Evolutionary conservation across 208 protist species (phyloP), one percentile per base, ranked within the genome.

Genomic region (Leishmania martiniquensis): DNA sequence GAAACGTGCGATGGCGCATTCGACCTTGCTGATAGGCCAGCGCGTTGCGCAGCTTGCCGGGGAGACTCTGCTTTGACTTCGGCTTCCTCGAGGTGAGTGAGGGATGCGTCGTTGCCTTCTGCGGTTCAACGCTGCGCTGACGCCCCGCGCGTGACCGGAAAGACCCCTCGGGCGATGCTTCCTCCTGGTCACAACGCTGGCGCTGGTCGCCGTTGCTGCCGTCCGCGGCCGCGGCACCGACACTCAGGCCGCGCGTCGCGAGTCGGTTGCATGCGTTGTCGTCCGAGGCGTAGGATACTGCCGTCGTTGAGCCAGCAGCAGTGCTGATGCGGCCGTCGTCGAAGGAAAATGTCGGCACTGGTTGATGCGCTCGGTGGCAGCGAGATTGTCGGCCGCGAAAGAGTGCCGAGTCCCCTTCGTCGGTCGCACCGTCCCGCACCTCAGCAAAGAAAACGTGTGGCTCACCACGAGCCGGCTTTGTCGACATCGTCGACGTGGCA

Each of bases 381-480:
- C 25, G 39, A 49, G 63, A 47, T 55, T n/a, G 25, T 5, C 51
- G 45, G 17, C 20, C 34, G 7, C 66, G 49, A 20, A 42, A 34
- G 17, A 62, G 2, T 1, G 15, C 51, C 1, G 47, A 34, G 69
- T 15, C 63, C 22, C 15, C 63, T 32, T 44, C 32, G 49, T 55
- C 51, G 3, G 29, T 7, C 15, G 32, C n/a, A 4, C 9, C 69
- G 29, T 60, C 55, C 1, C 72, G 72, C 4, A 60, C 72, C 15
- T 37, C 78, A 2, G 44, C 63, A 22, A 82, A 82, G 54, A 55
- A 82, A 34, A 82, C 63, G 72, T 82, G 78, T 32, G 68, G 37
- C 4, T 32, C 9, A 54, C 72, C 70, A 20, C 32, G 62, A 25
- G 60, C 13, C 17, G 59, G 45, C 9, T 13, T 34, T 44, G 73